Evolutionary conservation across 257 asterid genomes (phyloP).

Genomic region (Cordia subcordata): DNA sequence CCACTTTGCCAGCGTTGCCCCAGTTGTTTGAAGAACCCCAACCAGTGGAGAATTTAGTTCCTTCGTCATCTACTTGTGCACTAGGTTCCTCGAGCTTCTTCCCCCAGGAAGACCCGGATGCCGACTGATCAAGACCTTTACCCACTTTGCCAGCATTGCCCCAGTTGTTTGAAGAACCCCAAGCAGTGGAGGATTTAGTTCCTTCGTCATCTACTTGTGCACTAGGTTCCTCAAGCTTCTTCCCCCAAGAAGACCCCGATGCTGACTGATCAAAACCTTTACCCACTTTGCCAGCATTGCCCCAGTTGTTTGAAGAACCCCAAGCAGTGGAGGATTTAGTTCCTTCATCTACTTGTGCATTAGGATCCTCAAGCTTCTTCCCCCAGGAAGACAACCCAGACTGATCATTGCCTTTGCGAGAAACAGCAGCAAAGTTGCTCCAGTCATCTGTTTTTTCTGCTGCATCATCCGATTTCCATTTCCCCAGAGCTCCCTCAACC

Average conservation of each 20-base stretch:
- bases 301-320: slow-evolving; percentile 20
- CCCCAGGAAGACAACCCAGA: slow-evolving; percentile 23
- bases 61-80: too few species aligned
- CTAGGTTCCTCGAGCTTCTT: too few species aligned
- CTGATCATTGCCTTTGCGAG: background rate
- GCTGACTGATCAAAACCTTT: background rate
- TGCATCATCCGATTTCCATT: slow-evolving; percentile 24
- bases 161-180: too few species aligned
- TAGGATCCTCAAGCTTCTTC: slow-evolving; percentile 6
- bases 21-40: slow-evolving; percentile 16
- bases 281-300: too few species aligned
- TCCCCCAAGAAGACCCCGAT: background rate
- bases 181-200: too few species aligned
- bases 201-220: too few species aligned
- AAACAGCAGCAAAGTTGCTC: background rate
- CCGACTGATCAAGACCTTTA: too few species aligned
- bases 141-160: too few species aligned
- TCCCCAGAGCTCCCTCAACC: slow-evolving; percentile 10
- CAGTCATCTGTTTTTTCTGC: background rate
- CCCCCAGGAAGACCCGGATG: too few species aligned
- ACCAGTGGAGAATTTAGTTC: too few species aligned
- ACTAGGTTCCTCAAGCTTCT: too few species aligned
- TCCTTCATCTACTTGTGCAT: background rate
- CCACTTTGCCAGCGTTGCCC: slow-evolving; percentile 21
- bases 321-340: background rate